A percentile compares a stretch with the other conserved stretches of the same genome.
phyloP scores from a whole-genome alignment of 2,329 filamentous ascomycete species.

The Trichoderma cornu-damae region DNA sequence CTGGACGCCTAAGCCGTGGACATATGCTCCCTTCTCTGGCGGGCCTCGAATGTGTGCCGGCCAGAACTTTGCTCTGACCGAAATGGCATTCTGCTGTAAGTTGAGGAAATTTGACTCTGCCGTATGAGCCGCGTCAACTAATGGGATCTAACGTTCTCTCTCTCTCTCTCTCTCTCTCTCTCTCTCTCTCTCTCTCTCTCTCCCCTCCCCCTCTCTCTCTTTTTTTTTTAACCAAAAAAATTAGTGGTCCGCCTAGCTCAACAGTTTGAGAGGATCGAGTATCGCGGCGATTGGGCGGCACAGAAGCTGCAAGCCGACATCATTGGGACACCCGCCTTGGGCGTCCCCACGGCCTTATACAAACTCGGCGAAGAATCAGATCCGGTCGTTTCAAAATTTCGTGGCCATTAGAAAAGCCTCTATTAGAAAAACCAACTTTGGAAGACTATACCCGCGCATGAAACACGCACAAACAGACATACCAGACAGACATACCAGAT shows the following conservation, averaged over 20 bases:
- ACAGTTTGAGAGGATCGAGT: slow-evolving; percentile 52
- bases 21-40: slow-evolving; percentile 51
- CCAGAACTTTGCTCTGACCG: slow-evolving; percentile 55
- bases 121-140: neutral
- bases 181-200: too few relatives aligned
- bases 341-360: slow-evolving; percentile 36
- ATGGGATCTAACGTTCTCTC: neutral
- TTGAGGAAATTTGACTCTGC: slow-evolving; percentile 7
- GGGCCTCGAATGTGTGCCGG: slow-evolving; percentile 52
- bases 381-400: neutral
- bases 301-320: slow-evolving; percentile 40
- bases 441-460: neutral
- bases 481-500: neutral
- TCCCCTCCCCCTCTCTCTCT: too few relatives aligned
- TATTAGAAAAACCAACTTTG: too few relatives aligned
- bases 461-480: neutral
- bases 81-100: slow-evolving; percentile 48
- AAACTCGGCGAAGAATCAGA: slow-evolving; percentile 21
- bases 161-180: neutral
- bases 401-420: neutral
- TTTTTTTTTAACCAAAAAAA: too few relatives aligned
- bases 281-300: slow-evolving; percentile 39
- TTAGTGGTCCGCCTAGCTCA: slow-evolving; percentile 49
- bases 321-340: slow-evolving; percentile 38
- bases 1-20: slow-evolving; percentile 49